Conservation (phyloP, 139 green algal species). For the Chlamydomonas schloesseri region DNA sequence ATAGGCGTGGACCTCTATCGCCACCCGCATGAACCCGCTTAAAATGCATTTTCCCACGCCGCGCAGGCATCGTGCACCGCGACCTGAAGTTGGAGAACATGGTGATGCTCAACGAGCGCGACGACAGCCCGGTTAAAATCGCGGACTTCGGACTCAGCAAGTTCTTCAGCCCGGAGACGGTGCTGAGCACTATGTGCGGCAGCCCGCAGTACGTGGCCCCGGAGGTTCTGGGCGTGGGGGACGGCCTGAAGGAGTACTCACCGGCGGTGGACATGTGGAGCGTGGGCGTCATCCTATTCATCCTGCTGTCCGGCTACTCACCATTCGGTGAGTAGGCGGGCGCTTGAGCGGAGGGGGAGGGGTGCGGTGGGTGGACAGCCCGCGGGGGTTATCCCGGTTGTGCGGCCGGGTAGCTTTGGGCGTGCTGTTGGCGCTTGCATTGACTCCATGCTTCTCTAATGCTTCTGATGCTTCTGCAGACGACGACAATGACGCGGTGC, state of each 20-base stretch:
- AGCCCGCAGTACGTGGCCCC: conserved; percentile 78
- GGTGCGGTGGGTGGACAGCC: no score
- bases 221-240: conserved; percentile 79
- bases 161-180: conserved; percentile 79
- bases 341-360: background rate
- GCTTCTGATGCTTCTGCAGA: no score
- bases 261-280: conserved; percentile 87
- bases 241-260: conserved; percentile 74
- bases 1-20: no score
- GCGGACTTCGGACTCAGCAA: conserved; percentile 89
- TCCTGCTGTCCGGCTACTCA: conserved; percentile 75
- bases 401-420: no score
- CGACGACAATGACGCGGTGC: conserved; percentile 81
- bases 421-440: no score
- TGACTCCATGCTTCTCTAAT: no score
- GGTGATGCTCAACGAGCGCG: conserved; percentile 77
- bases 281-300: conserved; percentile 85
- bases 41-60: no score
- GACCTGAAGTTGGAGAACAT: conserved; percentile 93
- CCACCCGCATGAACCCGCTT: no score
- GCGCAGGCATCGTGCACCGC: conserved; percentile 85
- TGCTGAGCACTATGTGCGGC: conserved; percentile 85
- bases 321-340: conserved; percentile 72
- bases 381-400: no score
- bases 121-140: conserved; percentile 83